These are phyloP conservation scores for Colletotrichum higginsianum DNA, from an alignment of 2,329 filamentous ascomycete genomes.

Conservation along the genomic window DNA sequence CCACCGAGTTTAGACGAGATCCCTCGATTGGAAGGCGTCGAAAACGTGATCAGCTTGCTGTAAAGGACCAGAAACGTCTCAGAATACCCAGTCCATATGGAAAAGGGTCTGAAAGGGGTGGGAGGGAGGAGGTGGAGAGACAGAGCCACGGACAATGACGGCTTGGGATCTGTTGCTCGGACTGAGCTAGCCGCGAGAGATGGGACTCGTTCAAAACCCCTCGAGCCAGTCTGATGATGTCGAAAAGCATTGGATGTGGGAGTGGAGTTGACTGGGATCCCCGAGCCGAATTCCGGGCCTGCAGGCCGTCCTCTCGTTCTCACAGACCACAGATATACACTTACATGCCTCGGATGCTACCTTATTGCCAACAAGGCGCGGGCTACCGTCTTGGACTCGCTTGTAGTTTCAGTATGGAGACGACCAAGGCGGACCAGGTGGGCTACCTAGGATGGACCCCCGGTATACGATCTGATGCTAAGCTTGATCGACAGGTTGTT, in stretches of 20 bases:
- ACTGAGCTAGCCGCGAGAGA: constrained; percentile 27
- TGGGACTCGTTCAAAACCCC: constrained; percentile 25
- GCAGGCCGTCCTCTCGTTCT: background rate
- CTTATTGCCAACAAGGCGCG: constrained; percentile 21
- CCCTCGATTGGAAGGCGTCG: constrained; percentile 28
- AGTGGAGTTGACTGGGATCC: constrained; percentile 5
- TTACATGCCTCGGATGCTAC: background rate
- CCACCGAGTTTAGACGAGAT: constrained; percentile 33
- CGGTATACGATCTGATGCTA: constrained; percentile 35
- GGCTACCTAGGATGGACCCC: background rate
- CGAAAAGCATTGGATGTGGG: constrained; percentile 21
- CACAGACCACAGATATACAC: constrained; percentile 14
- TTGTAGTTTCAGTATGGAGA: constrained; percentile 38
- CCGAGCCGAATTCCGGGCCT: constrained; percentile 22
- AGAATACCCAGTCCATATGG: constrained; percentile 12
- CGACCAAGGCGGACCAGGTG: background rate
- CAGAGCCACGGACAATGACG: constrained; percentile 35
- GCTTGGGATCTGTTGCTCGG: constrained; percentile 28
- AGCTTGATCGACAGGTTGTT: constrained; percentile 33
- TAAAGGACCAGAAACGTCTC: constrained; percentile 38
- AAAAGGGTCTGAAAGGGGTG: constrained; percentile 30
- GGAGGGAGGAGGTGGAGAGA: background rate
- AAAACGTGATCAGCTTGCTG: constrained; percentile 30
- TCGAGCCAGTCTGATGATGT: constrained; percentile 17
- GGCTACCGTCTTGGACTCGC: constrained; percentile 12